Percentiles rank a stretch among this genome's conserved stretches.
Evolutionary conservation across 164 flowering plant genomes (phyloP).

Genomic region (Vitis rupestris): DNA sequence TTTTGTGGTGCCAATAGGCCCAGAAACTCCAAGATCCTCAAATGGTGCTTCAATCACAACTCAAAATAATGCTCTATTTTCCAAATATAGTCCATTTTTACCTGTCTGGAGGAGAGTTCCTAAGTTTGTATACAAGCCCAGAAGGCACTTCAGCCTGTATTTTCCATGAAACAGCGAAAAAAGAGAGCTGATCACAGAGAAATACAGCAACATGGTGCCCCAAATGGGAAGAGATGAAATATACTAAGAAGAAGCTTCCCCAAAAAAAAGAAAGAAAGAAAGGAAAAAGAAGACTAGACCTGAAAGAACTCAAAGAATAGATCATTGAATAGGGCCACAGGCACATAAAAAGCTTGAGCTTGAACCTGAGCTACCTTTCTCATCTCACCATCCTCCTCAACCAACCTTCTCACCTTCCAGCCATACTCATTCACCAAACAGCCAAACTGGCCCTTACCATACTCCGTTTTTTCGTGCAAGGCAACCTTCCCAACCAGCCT

Average conservation of each 20-base stretch:
- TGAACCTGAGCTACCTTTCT: slow-evolving; percentile 63
- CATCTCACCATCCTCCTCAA: slow-evolving; percentile 52
- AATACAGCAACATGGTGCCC: neutral
- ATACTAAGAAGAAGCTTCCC: neutral
- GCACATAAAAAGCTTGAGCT: slow-evolving; percentile 83
- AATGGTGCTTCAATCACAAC: too few species aligned
- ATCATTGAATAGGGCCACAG: slow-evolving; percentile 57
- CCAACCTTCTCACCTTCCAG: slow-evolving; percentile 80
- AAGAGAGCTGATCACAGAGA: neutral
- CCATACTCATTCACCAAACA: slow-evolving; percentile 53
- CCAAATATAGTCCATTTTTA: slow-evolving; percentile 11
- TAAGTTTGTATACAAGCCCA: slow-evolving; percentile 65
- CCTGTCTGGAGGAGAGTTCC: slow-evolving; percentile 82
- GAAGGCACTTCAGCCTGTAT: slow-evolving; percentile 86
- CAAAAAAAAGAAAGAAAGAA: neutral
- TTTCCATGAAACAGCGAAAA: neutral
- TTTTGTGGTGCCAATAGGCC: too few species aligned
- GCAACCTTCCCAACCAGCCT: slow-evolving; percentile 3
- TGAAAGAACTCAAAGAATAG: slow-evolving; percentile 75
- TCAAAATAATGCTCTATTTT: too few species aligned
- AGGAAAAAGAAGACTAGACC: slow-evolving; percentile 31
- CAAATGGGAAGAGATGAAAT: neutral
- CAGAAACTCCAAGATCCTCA: too few species aligned
- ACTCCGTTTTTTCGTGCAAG: neutral
- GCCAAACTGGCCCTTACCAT: slow-evolving; percentile 21